Percentiles rank a stretch among this genome's conserved stretches.
These are phyloP conservation scores for Phaeodactylum tricornutum DNA, from an alignment of 108 stramenopile species.

Conservation along the genomic window DNA sequence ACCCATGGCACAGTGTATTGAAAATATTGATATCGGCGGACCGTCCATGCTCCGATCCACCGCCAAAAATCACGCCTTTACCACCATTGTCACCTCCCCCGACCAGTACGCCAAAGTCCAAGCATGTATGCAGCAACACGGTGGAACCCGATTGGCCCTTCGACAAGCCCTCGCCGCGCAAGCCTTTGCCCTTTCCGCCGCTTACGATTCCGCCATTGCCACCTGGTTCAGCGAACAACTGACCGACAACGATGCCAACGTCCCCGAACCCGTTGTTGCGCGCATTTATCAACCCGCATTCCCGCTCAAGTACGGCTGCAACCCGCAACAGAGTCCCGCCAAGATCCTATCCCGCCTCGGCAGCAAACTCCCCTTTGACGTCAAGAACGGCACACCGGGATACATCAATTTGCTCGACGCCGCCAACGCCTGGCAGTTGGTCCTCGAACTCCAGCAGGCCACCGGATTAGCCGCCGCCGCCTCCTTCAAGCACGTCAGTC, in stretches of 20 bases:
- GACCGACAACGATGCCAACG: constrained; percentile 14
- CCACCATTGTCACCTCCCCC: constrained; percentile 86
- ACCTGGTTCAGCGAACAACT: constrained; percentile 77
- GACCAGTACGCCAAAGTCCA: constrained; percentile 82
- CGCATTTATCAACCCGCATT: constrained; percentile 86
- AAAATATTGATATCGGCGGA: constrained; percentile 99
- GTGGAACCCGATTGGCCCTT: constrained; percentile 75
- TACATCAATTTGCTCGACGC: constrained; percentile 99
- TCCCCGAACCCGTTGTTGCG: constrained; percentile 46
- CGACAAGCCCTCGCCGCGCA: constrained; percentile 81
- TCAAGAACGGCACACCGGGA: constrained; percentile 90
- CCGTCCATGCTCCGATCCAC: constrained; percentile 96
- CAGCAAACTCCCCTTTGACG: constrained; percentile 73
- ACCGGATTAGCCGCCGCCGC: constrained; percentile 91
- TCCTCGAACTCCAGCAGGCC: constrained; percentile 83
- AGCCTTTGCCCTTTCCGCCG: constrained; percentile 87
- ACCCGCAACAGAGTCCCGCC: constrained; percentile 96
- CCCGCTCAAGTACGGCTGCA: constrained; percentile 94
- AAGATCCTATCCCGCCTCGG: constrained; percentile 73
- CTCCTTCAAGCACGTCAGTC: constrained; percentile 97
- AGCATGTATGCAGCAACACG: constrained; percentile 57
- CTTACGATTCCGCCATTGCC: constrained; percentile 92
- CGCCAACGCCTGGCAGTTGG: constrained; percentile 96
- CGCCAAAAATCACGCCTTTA: constrained; percentile 97
- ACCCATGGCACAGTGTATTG: constrained; percentile 91